Base-by-base conservation (phyloP, 352 stramenopile species). In the Thraustotheca clavata region DNA sequence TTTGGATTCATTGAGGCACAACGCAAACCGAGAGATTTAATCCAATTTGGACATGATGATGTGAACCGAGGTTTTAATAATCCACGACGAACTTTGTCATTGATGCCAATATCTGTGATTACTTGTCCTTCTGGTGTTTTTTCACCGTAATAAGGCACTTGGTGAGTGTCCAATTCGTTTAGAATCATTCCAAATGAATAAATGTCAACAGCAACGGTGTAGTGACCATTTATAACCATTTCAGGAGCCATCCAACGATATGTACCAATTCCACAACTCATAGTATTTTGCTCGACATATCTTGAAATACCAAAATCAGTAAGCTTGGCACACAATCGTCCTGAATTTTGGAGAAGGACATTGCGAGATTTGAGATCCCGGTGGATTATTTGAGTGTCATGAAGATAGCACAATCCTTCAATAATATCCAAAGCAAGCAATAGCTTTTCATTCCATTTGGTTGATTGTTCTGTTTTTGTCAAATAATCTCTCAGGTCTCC, bases 121-220 rank as follows among this genome's bases (percentile, higher is more conserved):
- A 65, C 8, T 11, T 65, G 57, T 1, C 57, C 57, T 27, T 65
- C 57, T 8, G 20, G 22, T 20, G 38, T 65, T 6, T 46, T 40
- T 46, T 29, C 14, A 34, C 57, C 38, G n/a, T 27, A 54, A 26
- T 54, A 65, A 31, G 57, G 57, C 5, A 65, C 57, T 55, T 65
- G 57, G 41, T 65, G 57, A n/a, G 57, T 54, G 27, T 65, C 57
- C 65, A 95, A 77, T 69, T 96, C 84, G 81, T 83, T 94, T 31
- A 94, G 65, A 59, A 93, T 83, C 22, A 96, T 81, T 29, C 76
- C 74, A 47, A 81, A 79, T 48, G 74, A 80, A 68, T 81, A 85
- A 66, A 80, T 74, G 67, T 83, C 74, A 5, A 76, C 74, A 41
- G 76, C 76, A 49, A 75, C 73, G 16, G 74, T 81, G 73, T 83